Evolutionary conservation across 83 land plant species (phyloP).

Genomic region (Diphasiastrum complanatum): DNA sequence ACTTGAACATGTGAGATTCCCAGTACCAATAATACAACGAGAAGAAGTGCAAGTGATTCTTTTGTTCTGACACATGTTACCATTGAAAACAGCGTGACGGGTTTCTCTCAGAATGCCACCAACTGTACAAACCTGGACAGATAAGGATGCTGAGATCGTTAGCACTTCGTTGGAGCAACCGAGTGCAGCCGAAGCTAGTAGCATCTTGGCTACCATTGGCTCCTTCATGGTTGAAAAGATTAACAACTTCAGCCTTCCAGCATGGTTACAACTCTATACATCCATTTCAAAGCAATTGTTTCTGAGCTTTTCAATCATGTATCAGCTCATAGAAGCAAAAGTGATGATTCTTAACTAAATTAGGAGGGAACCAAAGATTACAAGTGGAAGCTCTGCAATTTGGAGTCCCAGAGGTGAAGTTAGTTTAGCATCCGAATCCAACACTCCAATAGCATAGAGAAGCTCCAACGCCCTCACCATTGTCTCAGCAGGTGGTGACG

Average conservation of each 20-base stretch:
- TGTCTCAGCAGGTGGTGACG: constrained; percentile 81
- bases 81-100: not conserved
- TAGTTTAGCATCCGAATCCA: constrained; percentile 84
- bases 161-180: constrained; percentile 23
- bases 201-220: constrained; percentile 27
- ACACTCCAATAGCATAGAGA: constrained; percentile 66
- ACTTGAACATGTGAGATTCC: not conserved
- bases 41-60: not conserved
- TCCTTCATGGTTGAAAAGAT: too few relatives aligned
- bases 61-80: not conserved
- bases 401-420: constrained; percentile 59
- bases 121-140: constrained; percentile 28
- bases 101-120: not conserved
- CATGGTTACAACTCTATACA: too few relatives aligned
- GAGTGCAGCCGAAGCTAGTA: constrained; percentile 18
- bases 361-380: constrained; percentile 8
- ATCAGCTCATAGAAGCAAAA: too few relatives aligned
- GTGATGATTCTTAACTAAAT: too few relatives aligned
- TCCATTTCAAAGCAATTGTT: too few relatives aligned
- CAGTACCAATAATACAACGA: not conserved
- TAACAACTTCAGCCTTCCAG: too few relatives aligned
- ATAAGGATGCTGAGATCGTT: constrained; percentile 24
- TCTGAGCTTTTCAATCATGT: too few relatives aligned
- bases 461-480: constrained; percentile 90
- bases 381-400: constrained; percentile 37